These are phyloP conservation scores for Alternaria sp. DNA, from an alignment of 2,329 filamentous ascomycete species.

Conservation along the genomic window DNA sequence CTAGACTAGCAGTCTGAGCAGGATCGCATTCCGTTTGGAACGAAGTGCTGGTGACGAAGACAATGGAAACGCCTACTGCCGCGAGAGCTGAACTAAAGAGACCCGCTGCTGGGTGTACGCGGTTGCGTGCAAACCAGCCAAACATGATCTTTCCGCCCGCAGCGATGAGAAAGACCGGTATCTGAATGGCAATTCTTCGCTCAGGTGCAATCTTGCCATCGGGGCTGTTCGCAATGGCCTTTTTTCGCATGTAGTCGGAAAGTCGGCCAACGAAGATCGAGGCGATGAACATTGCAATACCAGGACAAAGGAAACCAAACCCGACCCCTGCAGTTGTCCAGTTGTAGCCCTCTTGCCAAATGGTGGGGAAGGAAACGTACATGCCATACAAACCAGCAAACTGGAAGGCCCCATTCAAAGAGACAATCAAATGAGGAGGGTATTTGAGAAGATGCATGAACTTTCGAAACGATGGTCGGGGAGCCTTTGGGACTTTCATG, in stretches of 20 bases:
- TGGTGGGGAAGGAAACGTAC: conserved; percentile 36
- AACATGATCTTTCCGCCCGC: conserved; percentile 53
- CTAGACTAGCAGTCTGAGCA: conserved; percentile 52
- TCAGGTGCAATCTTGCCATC: conserved; percentile 49
- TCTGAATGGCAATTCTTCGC: conserved; percentile 52
- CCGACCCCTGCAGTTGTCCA: conserved; percentile 50
- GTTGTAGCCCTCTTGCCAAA: conserved; percentile 44
- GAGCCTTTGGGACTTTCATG: conserved; percentile 31
- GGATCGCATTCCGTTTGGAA: conserved; percentile 55
- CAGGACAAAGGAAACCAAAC: conserved; percentile 50
- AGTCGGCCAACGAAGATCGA: conserved; percentile 52
- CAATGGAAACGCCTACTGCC: conserved; percentile 51
- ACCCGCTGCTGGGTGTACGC: conserved; percentile 29
- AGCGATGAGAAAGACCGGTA: conserved; percentile 53
- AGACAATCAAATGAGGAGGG: conserved; percentile 43
- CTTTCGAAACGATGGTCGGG: conserved; percentile 35
- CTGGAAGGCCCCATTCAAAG: conserved; percentile 39
- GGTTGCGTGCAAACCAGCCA: conserved; percentile 52
- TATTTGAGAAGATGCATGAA: conserved; percentile 40
- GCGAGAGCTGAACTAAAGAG: conserved; percentile 43
- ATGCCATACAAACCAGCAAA: conserved; percentile 42
- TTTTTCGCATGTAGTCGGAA: conserved; percentile 51
- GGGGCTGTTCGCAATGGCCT: conserved; percentile 33
- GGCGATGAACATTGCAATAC: conserved; percentile 46
- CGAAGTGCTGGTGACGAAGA: conserved; percentile 55